Base-by-base conservation (phyloP, 176 grass and related monocot species). In the Poa annua region DNA sequence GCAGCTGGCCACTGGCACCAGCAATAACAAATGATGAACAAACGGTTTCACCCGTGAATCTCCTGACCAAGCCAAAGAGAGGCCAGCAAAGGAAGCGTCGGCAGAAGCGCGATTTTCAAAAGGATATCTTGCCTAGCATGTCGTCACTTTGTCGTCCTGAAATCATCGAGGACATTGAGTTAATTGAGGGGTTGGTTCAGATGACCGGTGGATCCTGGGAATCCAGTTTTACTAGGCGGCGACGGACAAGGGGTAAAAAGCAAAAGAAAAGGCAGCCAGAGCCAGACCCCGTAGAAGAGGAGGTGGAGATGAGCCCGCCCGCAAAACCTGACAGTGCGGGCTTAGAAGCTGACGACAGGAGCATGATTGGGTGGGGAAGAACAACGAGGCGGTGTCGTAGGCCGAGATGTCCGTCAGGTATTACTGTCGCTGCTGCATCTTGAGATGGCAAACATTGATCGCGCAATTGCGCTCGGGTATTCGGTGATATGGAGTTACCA, bases 321-420 rank as follows among this genome's bases (percentile, higher is more conserved):
- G 42, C 20, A 1, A 84, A 90, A 34, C 82, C 87, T 74, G 80
- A 84, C 3, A 33, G 59, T 21, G 38, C 66, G 7, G 84, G 82
- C 20, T 63, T 87, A 26, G 91, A 95, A 84, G 82, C 65, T 8
- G 89, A 89, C 11, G 89, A 80, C 41, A 91, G 41, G 77, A 79
- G 85, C 76, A 94, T 98, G 71, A 85, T 95, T 36, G 89, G 87
- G 8, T 98, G 96, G 96, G 96, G 92, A 57, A 81, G 90, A 84
- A 95, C 92, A 8, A 98, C 92, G 8, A 90, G 93, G 57, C 91
- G 96, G 68, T 91, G 91, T 63, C 85, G 92, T 16, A 91, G 91
- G 75, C 79, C 83, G 15, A 95, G 96, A 79, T 90, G 91, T n/a
- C 84, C 84, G 0, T 66, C 74, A 32, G 88, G 82, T 34, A 88